Conservation (phyloP, 208 protist species). For the Crithidia fasciculata region DNA sequence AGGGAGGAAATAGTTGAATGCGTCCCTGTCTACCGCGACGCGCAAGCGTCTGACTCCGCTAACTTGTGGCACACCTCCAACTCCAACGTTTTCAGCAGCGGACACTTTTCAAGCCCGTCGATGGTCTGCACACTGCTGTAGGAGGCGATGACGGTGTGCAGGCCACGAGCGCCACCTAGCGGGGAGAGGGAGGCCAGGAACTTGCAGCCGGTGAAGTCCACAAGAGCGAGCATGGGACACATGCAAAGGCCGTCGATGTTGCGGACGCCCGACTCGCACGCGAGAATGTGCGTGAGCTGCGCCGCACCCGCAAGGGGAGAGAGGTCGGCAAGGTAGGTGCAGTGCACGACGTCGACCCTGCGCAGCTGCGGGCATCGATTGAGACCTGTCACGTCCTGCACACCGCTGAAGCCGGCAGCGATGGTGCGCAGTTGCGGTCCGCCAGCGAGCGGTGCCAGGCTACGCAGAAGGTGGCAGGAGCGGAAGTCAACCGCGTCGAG, state of each 20-base stretch:
- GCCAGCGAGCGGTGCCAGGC: slow-evolving; percentile 5
- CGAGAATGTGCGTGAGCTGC: slow-evolving; percentile 1
- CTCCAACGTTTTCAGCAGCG: not conserved
- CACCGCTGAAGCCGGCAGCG: not conserved
- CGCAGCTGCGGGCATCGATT: not conserved
- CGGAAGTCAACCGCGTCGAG: slow-evolving; percentile 2
- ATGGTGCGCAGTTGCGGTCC: slow-evolving; percentile 6
- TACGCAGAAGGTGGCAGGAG: not conserved
- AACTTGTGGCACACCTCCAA: slow-evolving; percentile 4
- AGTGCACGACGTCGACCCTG: slow-evolving; percentile 3
- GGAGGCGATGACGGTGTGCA: slow-evolving; percentile 13
- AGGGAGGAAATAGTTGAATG: too few species aligned
- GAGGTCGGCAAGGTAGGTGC: not conserved
- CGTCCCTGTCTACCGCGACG: too few species aligned
- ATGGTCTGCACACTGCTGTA: slow-evolving; percentile 11
- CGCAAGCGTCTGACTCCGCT: not conserved
- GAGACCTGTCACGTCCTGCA: not conserved
- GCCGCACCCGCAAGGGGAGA: slow-evolving; percentile 7
- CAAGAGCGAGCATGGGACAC: not conserved
- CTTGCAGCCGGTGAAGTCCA: slow-evolving; percentile 10
- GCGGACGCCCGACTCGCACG: not conserved
- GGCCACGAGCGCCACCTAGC: not conserved
- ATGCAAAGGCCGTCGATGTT: not conserved
- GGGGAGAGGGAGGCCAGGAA: not conserved
- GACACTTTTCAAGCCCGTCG: slow-evolving; percentile 1